Evolutionary conservation across 164 flowering plant genomes (phyloP), one percentile per base, ranked within the genome.

Genomic region (Brasenia schreberi): DNA sequence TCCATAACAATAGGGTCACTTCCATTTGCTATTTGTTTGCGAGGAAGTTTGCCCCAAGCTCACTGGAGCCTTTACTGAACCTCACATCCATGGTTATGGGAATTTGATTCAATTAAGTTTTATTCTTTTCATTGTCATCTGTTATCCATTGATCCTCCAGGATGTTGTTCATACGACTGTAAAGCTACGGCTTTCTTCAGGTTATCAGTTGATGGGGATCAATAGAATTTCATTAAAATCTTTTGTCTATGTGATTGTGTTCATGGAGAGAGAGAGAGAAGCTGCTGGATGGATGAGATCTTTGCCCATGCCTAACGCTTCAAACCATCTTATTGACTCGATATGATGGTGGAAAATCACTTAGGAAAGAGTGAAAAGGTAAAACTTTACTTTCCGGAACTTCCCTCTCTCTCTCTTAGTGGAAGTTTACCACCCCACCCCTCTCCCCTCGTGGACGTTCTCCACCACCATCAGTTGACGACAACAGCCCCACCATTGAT

Each of bases 1-100:
- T 68, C 1, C 87, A 88, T 63, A 88, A 91, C 68, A 77, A 80
- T 5, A 77, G 65, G 75, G 44, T 58, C 59, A 72, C 76, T 19
- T 61, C 73, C 43, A 14, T 73, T 18, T 80, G 80, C 69, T 73
- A 67, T 66, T 74, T 80, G 27, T 80, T 80, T 66, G 82, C 80
- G 6, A 76, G 82, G 66, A 77, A 80, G 76, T 80, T 80, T 66
- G 75, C 72, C 43, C 72, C 79, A 10, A 67, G 65, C 71, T 75
- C 82, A 19, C 66, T 80, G 70, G 68, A 70, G 68, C 81, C 81
- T 60, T 65, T 80, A n/a, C 79, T 80, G 59, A 70, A 77, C 66
- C 77, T 80, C 43, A 69, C 76, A 16, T 65, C 77, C 43, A 69
- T 67, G 43, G 72, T 77, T 33, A 60, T 77, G 80, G 69, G 66